These are phyloP conservation scores for Oryza meridionalis DNA, from an alignment of 176 grass and related monocot species.

Conservation along the genomic window DNA sequence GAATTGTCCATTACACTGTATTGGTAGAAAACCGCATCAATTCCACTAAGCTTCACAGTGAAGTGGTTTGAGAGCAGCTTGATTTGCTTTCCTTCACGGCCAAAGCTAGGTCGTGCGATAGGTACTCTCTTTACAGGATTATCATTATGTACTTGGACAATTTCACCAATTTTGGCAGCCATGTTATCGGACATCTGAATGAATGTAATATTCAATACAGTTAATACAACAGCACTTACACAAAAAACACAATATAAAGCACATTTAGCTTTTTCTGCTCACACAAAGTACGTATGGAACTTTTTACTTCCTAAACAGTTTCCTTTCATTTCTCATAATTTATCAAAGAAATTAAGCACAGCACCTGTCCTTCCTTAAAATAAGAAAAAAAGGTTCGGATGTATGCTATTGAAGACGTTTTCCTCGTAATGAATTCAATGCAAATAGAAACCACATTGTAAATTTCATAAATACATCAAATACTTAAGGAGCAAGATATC, in stretches of 20 bases:
- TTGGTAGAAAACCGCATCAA: slow-evolving; percentile 70
- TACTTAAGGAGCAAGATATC: not conserved
- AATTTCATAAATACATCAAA: not conserved
- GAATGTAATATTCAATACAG: not conserved
- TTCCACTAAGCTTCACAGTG: slow-evolving; percentile 52
- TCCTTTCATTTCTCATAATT: not conserved
- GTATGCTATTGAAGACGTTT: not conserved
- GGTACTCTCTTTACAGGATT: slow-evolving; percentile 26
- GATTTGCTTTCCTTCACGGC: slow-evolving; percentile 55
- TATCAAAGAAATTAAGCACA: not conserved
- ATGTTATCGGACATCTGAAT: slow-evolving; percentile 36
- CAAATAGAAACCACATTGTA: not conserved
- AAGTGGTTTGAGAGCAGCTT: slow-evolving; percentile 70
- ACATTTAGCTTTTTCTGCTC: not conserved
- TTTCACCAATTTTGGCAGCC: slow-evolving; percentile 40
- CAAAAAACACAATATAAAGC: not conserved
- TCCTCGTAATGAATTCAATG: not conserved
- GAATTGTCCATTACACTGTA: slow-evolving; percentile 59
- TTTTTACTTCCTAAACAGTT: not conserved
- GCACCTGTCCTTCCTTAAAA: not conserved
- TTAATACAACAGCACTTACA: slow-evolving; percentile 1
- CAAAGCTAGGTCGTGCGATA: slow-evolving; percentile 55
- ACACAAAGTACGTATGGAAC: not conserved
- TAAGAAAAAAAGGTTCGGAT: not conserved
- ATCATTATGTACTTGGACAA: slow-evolving; percentile 39